These are phyloP conservation scores for Mortierella sp. DNA, from an alignment of 371 early-diverging fungal genomes.

Conservation along the genomic window DNA sequence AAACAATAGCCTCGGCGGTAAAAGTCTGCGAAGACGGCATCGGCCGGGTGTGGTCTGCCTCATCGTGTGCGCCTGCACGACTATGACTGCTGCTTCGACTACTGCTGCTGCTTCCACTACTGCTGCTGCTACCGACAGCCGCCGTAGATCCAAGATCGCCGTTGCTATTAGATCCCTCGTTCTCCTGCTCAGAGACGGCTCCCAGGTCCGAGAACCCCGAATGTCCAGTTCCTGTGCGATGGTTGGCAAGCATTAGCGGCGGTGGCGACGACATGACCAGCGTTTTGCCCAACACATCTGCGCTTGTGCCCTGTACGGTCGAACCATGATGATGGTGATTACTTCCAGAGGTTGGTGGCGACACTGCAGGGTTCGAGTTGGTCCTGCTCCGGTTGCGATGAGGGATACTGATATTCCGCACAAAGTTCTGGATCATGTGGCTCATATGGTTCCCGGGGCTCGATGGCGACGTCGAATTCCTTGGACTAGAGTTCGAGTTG, in stretches of 20 bases:
- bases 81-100: conserved; percentile 23
- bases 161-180: conserved; percentile 8
- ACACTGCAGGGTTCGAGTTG: conserved; percentile 38
- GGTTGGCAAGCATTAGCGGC: conserved; percentile 5
- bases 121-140: background rate
- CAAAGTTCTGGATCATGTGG: conserved; percentile 55
- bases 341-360: conserved; percentile 12
- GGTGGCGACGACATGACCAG: conserved; percentile 39
- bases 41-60: background rate
- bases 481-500: conserved; percentile 1
- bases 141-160: background rate
- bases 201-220: conserved; percentile 40
- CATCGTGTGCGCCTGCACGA: background rate
- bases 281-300: conserved; percentile 49
- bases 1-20: conserved; percentile 24
- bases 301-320: background rate
- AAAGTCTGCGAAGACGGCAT: conserved; percentile 23
- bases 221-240: conserved; percentile 19
- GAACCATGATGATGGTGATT: background rate
- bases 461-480: conserved; percentile 10
- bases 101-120: conserved; percentile 17
- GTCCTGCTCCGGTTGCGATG: conserved; percentile 54
- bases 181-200: conserved; percentile 38
- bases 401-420: conserved; percentile 46
- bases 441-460: conserved; percentile 42